Evolutionary conservation across 2,329 filamentous ascomycete species (phyloP), one percentile per base, ranked within the genome.

Genomic region (Calonectria crousiana): DNA sequence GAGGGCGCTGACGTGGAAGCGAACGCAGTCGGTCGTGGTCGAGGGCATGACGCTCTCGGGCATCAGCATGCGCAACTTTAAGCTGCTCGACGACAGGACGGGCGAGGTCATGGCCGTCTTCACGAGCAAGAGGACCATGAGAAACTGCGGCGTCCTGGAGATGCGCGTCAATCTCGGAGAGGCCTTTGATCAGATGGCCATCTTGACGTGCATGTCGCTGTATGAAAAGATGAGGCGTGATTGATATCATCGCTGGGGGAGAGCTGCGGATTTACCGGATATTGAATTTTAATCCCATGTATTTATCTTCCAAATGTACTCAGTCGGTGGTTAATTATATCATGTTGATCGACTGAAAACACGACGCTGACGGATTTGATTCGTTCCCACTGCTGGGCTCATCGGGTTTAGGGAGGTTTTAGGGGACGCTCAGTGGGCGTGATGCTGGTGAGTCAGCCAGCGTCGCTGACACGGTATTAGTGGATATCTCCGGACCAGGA

Each of bases 101-200:
- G 69, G 56, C 13, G 69, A 73, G 18, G 36, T 79, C 9, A 20
- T 76, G 28, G 77, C 77, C 2, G 70, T 76, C 1, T 78, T 78
- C 49, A 74, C 72, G 1, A 68, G 71, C 28, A 72, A 62, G 16
- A 34, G 70, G 16, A 67, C 32, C 1, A 28, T 75, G 38, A 47
- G 65, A 13, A 65, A 58, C 1, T 70, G 72, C 23, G 76, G 77
- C 49, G 62, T 58, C 28, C 60, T 79, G 49, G 74, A 78, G 65
- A 73, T 78, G n/a, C 65, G 77, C 20, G 75, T 72, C 8, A 64
- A 76, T 14, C 36, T 64, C 13, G 76, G 75, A 1, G 58, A 60
- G 23, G 60, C 71, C 3, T 77, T 79, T 69, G 76, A 79, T 34
- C 38, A 69, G 41, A 67, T 78, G 72, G 74, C 67, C 4, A 71